Percentiles rank a stretch among this genome's conserved stretches.
Conservation (phyloP, 2,329 filamentous ascomycete genomes). For the Apiospora sp. region DNA sequence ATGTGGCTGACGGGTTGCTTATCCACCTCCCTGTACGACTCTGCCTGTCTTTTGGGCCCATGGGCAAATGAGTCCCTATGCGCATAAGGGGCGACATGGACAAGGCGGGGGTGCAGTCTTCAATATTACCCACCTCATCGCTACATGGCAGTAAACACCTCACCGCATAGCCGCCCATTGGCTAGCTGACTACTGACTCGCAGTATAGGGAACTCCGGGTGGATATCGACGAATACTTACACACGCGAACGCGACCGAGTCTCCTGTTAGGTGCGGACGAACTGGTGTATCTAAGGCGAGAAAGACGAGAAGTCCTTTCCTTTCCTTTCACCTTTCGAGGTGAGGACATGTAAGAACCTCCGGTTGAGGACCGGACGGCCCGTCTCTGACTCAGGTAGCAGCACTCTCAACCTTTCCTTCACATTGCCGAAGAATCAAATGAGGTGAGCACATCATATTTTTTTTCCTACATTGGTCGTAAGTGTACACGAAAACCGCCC, state of each 20-base stretch:
- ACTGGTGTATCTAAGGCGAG: neutral
- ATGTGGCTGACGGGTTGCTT: neutral
- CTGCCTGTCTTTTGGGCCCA: neutral
- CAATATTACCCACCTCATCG: conserved; percentile 10
- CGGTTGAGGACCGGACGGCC: neutral
- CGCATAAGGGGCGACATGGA: conserved; percentile 3
- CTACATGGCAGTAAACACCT: conserved; percentile 10
- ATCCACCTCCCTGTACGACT: neutral
- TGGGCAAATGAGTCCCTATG: conserved; percentile 19
- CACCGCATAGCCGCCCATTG: neutral
- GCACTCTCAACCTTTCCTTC: neutral
- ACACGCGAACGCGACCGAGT: neutral
- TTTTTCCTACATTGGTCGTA: neutral
- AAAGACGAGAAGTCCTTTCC: neutral
- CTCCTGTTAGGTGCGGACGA: neutral
- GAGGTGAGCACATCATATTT: neutral
- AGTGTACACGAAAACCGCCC: neutral
- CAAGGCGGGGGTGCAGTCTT: neutral
- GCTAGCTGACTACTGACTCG: neutral
- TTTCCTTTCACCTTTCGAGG: neutral
- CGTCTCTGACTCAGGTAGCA: neutral
- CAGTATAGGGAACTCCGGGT: conserved; percentile 9
- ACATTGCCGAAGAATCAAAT: neutral
- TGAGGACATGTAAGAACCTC: neutral
- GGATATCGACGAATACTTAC: neutral